Conservation (phyloP, 2,329 filamentous ascomycete genomes). For the Hymenoscyphus fraxineus region DNA sequence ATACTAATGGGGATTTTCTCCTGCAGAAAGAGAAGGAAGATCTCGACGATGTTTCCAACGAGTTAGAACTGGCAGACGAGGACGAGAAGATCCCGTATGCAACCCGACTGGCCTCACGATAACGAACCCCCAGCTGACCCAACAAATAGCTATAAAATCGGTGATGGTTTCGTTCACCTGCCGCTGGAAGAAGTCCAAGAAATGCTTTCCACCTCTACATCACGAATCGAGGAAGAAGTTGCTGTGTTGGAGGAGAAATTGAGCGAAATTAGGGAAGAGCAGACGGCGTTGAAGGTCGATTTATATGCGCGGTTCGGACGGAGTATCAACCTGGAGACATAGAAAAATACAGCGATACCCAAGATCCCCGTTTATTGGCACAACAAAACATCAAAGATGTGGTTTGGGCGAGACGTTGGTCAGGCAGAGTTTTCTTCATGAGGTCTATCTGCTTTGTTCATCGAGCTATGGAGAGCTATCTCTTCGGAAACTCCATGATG, state of each 20-base stretch:
- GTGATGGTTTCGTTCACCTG: conserved; percentile 89
- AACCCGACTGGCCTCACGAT: neutral
- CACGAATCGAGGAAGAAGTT: conserved; percentile 74
- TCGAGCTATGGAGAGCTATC: neutral
- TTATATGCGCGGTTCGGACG: conserved; percentile 92
- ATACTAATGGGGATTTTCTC: neutral
- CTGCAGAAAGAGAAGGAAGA: conserved; percentile 99
- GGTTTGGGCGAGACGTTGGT: neutral
- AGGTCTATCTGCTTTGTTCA: neutral
- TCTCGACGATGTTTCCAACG: conserved; percentile 83
- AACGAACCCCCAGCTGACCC: conserved; percentile 11
- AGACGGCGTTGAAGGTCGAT: conserved; percentile 84
- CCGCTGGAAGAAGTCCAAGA: conserved; percentile 82
- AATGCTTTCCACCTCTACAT: conserved; percentile 68
- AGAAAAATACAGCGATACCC: conserved; percentile 36
- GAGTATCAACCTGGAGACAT: conserved; percentile 95
- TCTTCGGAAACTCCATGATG: neutral
- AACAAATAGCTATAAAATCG: conserved; percentile 81
- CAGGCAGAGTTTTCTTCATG: neutral
- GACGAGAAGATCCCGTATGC: conserved; percentile 83
- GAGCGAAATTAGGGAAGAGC: conserved; percentile 72
- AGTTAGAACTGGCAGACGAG: conserved; percentile 92
- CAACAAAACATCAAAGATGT: neutral
- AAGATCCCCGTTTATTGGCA: neutral
- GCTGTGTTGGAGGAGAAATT: conserved; percentile 73